phyloP scores from a whole-genome alignment of 2,329 filamentous ascomycete genomes.

The Myriosclerotinia duriaeana region DNA sequence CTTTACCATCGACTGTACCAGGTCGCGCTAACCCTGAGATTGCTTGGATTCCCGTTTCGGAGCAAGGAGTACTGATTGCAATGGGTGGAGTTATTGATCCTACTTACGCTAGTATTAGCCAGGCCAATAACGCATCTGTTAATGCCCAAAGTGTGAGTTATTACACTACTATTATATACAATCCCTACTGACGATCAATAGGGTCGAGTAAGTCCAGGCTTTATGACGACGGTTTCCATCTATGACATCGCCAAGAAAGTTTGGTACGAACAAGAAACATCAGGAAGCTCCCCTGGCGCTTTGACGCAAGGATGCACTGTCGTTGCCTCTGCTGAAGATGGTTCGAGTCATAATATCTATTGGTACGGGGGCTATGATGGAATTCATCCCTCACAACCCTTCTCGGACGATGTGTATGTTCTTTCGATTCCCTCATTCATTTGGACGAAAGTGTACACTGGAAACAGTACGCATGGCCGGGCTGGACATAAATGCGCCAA shows the following conservation, averaged over 20 bases:
- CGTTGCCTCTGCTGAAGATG: slow-evolving; percentile 66
- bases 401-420: slow-evolving; percentile 74
- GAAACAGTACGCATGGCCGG: slow-evolving; percentile 52
- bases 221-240: slow-evolving; percentile 70
- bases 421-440: slow-evolving; percentile 70
- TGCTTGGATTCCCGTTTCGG: slow-evolving; percentile 75
- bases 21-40: slow-evolving; percentile 63
- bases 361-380: slow-evolving; percentile 73
- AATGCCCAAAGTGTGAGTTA: slow-evolving; percentile 45
- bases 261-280: slow-evolving; percentile 73
- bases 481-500: slow-evolving; percentile 69
- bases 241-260: slow-evolving; percentile 68
- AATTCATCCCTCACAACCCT: slow-evolving; percentile 45
- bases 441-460: slow-evolving; percentile 64
- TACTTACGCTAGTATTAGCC: slow-evolving; percentile 44
- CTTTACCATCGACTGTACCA: slow-evolving; percentile 50
- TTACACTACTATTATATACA: no score
- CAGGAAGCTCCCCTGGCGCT: slow-evolving; percentile 59
- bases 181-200: slow-evolving; percentile 39
- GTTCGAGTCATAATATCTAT: slow-evolving; percentile 74
- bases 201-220: slow-evolving; percentile 64
- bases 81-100: slow-evolving; percentile 71
- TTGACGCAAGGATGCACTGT: slow-evolving; percentile 72
- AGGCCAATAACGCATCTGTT: slow-evolving; percentile 39
- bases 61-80: slow-evolving; percentile 72